Base-by-base conservation (phyloP, 176 grass and related monocot species). In the Musa beccarii region DNA sequence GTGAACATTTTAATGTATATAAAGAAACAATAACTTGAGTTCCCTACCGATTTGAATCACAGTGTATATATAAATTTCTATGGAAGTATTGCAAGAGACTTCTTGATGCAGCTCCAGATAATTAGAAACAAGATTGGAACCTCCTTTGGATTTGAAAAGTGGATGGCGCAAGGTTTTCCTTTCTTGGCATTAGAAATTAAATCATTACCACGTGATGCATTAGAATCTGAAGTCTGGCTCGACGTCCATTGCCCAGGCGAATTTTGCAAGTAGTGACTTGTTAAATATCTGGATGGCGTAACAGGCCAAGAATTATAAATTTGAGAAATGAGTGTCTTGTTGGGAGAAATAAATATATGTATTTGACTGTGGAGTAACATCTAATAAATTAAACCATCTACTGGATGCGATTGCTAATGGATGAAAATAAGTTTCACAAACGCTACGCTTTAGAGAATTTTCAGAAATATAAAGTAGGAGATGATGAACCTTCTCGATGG, bases 191-290 rank as follows among this genome's bases (percentile, higher is more conserved):
- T 6, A 16, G 13, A 7, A 52, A 51, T 70, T 17, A 51, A 70
- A 50, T 43, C 3, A 43, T 43, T 43, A 43, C 34, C 75, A 25
- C 3, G 61, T 49, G 71, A 68, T 52, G 50, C 63, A 79, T 86
- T 89, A 99, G 80, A 99, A 94, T 89, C 88, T 94, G 90, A 91
- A 99, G 19, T 81, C 78, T 0, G 94, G 95, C 24, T 91, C 90
- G 2, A 91, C 84, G 19, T 99, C 90, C 95, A 94, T 91, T 55
- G 95, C 87, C 95, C 95, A 99, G 28, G 66, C 51, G 49, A 94
- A 99, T 83, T 99, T 99, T 2, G 88, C 95, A 16, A 94, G 25
- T 54, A 99, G 91, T 0, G 91, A 92, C 75, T 94, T 99, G 88
- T 89, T 94, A 76, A 99, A 98, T 82, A 99, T 99, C 95, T 99